Percentiles rank a stretch among this genome's conserved stretches.
phyloP scores from a whole-genome alignment of 1,284 basidiomycete species.

The Malassezia slooffiae region DNA sequence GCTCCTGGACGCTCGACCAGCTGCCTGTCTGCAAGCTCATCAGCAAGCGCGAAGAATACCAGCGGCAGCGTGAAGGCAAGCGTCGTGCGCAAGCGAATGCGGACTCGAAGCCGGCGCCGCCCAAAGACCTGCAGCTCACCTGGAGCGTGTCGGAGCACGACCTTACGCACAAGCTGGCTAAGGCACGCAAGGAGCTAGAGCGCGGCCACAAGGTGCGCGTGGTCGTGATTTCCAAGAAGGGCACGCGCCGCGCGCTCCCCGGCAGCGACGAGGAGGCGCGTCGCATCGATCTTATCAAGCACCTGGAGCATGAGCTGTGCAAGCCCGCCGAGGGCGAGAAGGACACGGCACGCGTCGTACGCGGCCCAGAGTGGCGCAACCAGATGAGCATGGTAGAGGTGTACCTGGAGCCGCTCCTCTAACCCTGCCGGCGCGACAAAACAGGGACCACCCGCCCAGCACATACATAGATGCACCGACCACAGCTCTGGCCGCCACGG shows the following conservation, averaged over 20 bases:
- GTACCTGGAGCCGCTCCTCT: not conserved
- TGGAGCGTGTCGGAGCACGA: constrained; percentile 33
- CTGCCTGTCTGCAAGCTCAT: constrained; percentile 47
- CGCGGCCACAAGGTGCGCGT: constrained; percentile 8
- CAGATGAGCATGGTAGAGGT: constrained; percentile 4
- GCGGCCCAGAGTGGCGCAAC: constrained; percentile 7
- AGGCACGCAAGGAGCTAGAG: constrained; percentile 22
- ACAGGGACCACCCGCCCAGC: no score
- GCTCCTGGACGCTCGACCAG: constrained; percentile 12
- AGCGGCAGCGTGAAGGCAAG: constrained; percentile 23
- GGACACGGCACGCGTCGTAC: not conserved
- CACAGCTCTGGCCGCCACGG: no score
- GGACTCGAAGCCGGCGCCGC: not conserved
- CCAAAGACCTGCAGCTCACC: constrained; percentile 30
- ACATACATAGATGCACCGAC: no score
- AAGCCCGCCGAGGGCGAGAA: not conserved
- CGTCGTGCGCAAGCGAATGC: not conserved
- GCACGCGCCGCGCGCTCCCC: constrained; percentile 8
- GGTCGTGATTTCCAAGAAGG: constrained; percentile 16
- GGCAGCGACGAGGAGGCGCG: constrained; percentile 7
- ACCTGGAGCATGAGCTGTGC: not conserved
- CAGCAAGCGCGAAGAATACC: constrained; percentile 47
- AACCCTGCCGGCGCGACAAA: no score
- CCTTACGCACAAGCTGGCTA: constrained; percentile 27
- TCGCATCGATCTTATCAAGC: constrained; percentile 1